A percentile compares a stretch with the other conserved stretches of the same genome.
Conservation (phyloP, 202 grass and related monocot genomes). For the Digitaria exilis region DNA sequence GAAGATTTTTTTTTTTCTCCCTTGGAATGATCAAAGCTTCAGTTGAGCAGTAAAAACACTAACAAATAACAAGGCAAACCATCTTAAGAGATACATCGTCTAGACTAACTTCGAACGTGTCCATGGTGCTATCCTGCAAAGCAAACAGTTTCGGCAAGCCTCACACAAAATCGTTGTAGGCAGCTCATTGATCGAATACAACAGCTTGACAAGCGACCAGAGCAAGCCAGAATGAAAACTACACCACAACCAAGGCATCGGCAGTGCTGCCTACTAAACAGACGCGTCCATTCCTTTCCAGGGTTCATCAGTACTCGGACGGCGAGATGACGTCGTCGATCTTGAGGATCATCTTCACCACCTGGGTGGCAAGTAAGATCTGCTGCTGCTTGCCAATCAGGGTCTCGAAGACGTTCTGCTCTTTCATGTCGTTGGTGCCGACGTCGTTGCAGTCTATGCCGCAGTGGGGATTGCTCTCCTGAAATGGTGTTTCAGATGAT, state of each 20-base stretch:
- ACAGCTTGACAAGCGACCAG: background rate
- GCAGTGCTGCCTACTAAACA: background rate
- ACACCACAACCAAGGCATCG: background rate
- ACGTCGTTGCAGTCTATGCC: conserved; percentile 93
- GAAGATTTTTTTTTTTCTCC: too few species aligned
- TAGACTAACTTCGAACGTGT: background rate
- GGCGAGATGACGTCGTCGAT: conserved; percentile 88
- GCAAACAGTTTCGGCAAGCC: background rate
- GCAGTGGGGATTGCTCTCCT: conserved; percentile 78
- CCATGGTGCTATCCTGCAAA: background rate
- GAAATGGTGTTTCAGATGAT: conserved; percentile 37
- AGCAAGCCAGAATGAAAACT: background rate
- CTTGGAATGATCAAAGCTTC: too few species aligned
- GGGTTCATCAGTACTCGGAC: conserved; percentile 49
- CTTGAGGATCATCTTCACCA: conserved; percentile 99
- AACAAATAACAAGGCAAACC: too few species aligned
- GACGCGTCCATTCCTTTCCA: background rate
- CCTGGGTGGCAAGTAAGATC: conserved; percentile 85
- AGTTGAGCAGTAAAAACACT: background rate
- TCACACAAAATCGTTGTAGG: background rate
- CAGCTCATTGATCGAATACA: background rate
- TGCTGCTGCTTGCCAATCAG: conserved; percentile 97
- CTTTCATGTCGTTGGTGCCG: conserved; percentile 84
- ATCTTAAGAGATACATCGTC: too few species aligned
- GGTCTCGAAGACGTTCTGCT: conserved; percentile 89